Conservation (phyloP, 2,329 filamentous ascomycete species). For the Exophiala sideris region DNA sequence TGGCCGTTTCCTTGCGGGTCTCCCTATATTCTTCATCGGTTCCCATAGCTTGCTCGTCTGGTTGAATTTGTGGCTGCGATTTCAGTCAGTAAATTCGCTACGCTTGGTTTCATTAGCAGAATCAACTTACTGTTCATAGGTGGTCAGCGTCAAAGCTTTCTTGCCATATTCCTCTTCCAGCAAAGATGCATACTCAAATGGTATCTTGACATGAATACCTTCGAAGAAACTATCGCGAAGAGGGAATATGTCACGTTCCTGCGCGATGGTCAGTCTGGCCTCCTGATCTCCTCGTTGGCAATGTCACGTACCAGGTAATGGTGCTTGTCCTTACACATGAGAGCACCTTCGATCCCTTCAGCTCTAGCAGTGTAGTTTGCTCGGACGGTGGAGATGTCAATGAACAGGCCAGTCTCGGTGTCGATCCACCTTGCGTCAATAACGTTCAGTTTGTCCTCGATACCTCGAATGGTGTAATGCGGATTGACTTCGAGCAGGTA, state of each 20-base stretch:
- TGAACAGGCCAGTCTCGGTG: conserved; percentile 56
- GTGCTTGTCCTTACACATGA: conserved; percentile 59
- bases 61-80: conserved; percentile 23
- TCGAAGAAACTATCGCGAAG: conserved; percentile 55
- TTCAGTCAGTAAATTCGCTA: background rate
- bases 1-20: background rate
- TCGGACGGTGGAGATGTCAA: conserved; percentile 59
- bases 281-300: background rate
- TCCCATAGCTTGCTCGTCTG: conserved; percentile 26
- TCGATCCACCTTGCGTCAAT: conserved; percentile 64
- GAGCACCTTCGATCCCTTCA: conserved; percentile 39
- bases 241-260: conserved; percentile 55
- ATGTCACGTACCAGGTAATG: conserved; percentile 41
- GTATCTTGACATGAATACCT: conserved; percentile 51
- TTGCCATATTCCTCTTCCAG: conserved; percentile 55
- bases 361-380: conserved; percentile 41
- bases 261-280: conserved; percentile 1
- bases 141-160: conserved; percentile 45
- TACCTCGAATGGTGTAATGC: conserved; percentile 46
- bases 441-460: conserved; percentile 49
- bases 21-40: conserved; percentile 5
- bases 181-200: conserved; percentile 55
- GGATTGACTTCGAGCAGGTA: conserved; percentile 62
- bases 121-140: conserved; percentile 40
- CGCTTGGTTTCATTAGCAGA: background rate